phyloP scores from a whole-genome alignment of 768 basidiomycete genomes.

The Aureoboletus auriporus region DNA sequence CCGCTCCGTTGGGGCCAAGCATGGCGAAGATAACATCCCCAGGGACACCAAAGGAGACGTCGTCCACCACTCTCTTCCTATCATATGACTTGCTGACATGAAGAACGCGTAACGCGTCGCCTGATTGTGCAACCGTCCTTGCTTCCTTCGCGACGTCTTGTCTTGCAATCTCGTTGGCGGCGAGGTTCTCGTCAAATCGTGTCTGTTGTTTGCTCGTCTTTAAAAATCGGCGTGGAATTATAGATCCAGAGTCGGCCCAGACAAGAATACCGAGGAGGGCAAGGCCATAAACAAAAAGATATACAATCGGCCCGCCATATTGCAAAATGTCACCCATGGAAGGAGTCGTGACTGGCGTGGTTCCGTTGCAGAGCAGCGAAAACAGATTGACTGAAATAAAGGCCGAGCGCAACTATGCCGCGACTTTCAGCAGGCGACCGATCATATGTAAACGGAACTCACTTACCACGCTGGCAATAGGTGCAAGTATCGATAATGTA shows the following conservation, averaged over 20 bases:
- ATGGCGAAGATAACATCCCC: constrained; percentile 65
- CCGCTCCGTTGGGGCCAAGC: constrained; percentile 80
- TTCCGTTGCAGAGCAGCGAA: constrained; percentile 63
- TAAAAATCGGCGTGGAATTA: constrained; percentile 38
- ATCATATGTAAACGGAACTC: constrained; percentile 26
- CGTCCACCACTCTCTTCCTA: constrained; percentile 59
- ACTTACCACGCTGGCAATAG: constrained; percentile 68
- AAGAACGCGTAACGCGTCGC: constrained; percentile 59
- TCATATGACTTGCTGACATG: constrained; percentile 60
- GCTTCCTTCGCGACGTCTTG: constrained; percentile 58
- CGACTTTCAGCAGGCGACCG: not conserved
- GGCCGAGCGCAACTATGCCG: constrained; percentile 53
- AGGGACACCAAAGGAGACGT: constrained; percentile 66
- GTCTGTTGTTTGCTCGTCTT: constrained; percentile 13
- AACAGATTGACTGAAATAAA: constrained; percentile 79
- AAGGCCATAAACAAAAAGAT: constrained; percentile 59
- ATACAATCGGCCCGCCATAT: constrained; percentile 73
- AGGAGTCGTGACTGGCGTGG: constrained; percentile 39
- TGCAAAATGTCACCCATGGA: constrained; percentile 52
- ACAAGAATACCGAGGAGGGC: constrained; percentile 61
- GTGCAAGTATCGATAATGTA: constrained; percentile 61
- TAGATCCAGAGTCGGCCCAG: constrained; percentile 67
- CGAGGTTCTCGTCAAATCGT: constrained; percentile 11
- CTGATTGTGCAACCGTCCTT: constrained; percentile 40
- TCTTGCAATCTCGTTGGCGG: constrained; percentile 20